Base-by-base conservation (phyloP, 495 filamentous ascomycete species). In the Penicillium fimorum region DNA sequence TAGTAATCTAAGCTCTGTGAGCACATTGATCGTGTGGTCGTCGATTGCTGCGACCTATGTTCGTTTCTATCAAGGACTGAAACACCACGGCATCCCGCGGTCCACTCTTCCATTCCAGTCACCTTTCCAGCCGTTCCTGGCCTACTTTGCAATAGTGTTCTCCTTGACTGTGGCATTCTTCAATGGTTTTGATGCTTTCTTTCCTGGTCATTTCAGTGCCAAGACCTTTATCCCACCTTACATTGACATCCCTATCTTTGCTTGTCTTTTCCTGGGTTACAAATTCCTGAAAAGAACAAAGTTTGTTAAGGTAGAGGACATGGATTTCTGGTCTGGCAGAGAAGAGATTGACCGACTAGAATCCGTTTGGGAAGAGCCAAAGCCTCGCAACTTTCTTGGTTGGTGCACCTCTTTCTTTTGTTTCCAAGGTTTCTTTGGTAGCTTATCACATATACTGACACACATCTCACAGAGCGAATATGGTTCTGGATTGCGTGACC, bases 161-260 rank as follows among this genome's bases (percentile, higher is more conserved):
- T 82, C 82, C 50, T 59, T 62, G 17, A 70, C 82, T 41, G 67
- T 85, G 29, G 71, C 70, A 9, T 65, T 87, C 12, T 75, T 84
- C 55, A 84, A 81, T 55, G 83, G 84, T 8, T 87, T 84, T 56
- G 71, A 75, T 46, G 81, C 83, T 22, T 86, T 86, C 58, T 82
- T 82, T 60, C 78, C 80, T 1, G 70, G 76, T 0, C 66, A 78
- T 12, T 75, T 66, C 47, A 62, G 42, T 37, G 59, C 64, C 4
- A 61, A 66, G 45, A 65, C 50, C 11, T 76, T 76, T 35, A 53
- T 76, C 5, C 58, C 70, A 0, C 61, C 66, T 0, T 76, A 76
- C 32, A 59, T 74, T 25, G 79, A 84, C 44, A 79, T 87, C 29
- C 81, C 82, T 0, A 73, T 86, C 25, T 77, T 85, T 38, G 43